These are phyloP conservation scores for Pichia kudriavzevii DNA, from an alignment of 1,139 yeast species.

Conservation along the genomic window DNA sequence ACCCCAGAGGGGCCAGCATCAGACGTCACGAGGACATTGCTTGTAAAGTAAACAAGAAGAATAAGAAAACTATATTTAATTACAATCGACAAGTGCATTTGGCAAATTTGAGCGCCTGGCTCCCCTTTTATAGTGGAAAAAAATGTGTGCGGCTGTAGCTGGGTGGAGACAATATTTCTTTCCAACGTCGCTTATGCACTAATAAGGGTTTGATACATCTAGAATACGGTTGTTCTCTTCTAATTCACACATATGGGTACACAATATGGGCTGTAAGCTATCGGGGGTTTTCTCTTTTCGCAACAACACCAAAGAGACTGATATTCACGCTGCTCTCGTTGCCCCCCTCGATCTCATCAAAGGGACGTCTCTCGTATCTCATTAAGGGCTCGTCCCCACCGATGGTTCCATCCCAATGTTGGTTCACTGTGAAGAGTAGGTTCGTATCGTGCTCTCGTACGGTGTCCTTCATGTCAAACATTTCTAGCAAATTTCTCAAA, in stretches of 20 bases:
- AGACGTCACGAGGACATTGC: conserved; percentile 25
- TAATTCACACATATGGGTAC: neutral
- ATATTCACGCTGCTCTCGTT: conserved; percentile 68
- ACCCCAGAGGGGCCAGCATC: conserved; percentile 20
- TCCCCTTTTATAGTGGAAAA: too few species aligned
- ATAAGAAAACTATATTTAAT: too few species aligned
- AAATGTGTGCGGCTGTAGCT: too few species aligned
- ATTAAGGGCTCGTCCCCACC: conserved; percentile 25
- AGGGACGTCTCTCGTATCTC: conserved; percentile 37
- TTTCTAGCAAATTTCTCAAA: conserved; percentile 20
- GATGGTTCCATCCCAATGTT: conserved; percentile 10
- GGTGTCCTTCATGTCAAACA: conserved; percentile 20
- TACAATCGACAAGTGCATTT: too few species aligned
- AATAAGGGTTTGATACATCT: neutral
- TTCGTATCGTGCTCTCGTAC: conserved; percentile 16
- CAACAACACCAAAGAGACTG: conserved; percentile 66
- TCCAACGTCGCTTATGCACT: neutral
- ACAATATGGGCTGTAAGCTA: neutral
- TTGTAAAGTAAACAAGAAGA: too few species aligned
- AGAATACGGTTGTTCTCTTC: neutral
- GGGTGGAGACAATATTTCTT: neutral
- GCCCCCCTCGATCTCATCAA: conserved; percentile 55
- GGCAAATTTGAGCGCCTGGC: too few species aligned
- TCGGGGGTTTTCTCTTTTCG: conserved; percentile 62
- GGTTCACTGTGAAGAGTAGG: conserved; percentile 16